Evolutionary conservation across 345 rosid genomes (phyloP).

Genomic region (Brassica rapa): DNA sequence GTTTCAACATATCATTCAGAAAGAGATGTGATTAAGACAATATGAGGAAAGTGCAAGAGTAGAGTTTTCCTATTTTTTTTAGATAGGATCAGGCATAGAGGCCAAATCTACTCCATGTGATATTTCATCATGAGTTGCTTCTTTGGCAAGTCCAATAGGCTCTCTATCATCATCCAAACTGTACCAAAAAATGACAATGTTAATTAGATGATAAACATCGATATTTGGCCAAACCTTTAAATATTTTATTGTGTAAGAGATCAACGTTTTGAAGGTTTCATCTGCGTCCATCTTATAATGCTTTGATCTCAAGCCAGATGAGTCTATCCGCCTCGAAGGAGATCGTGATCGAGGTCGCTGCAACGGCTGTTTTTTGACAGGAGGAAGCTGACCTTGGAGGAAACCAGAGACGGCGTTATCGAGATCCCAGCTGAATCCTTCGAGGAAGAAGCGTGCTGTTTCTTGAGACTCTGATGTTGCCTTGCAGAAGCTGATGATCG

Average conservation of each 20-base stretch:
- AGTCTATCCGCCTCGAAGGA: neutral
- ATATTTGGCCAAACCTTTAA: neutral
- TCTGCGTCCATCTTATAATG: constrained; percentile 1
- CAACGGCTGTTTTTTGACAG: neutral
- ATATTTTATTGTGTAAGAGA: neutral
- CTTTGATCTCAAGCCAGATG: neutral
- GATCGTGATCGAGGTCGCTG: constrained; percentile 3
- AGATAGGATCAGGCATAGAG: neutral
- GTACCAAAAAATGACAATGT: neutral
- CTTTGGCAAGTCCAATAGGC: neutral
- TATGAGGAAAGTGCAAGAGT: no score
- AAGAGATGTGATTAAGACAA: no score
- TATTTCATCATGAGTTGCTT: neutral
- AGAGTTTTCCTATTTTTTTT: neutral
- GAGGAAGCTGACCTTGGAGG: neutral
- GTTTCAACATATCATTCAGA: no score
- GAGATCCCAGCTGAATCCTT: neutral
- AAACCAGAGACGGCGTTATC: neutral
- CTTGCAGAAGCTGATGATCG: neutral
- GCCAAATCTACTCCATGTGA: neutral
- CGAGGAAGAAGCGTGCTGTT: neutral
- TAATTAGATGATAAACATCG: neutral
- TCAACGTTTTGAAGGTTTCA: neutral
- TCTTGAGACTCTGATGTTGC: neutral
- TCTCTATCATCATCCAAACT: neutral